phyloP scores from a whole-genome alignment of 768 basidiomycete genomes.

The Amanita muscaria region DNA sequence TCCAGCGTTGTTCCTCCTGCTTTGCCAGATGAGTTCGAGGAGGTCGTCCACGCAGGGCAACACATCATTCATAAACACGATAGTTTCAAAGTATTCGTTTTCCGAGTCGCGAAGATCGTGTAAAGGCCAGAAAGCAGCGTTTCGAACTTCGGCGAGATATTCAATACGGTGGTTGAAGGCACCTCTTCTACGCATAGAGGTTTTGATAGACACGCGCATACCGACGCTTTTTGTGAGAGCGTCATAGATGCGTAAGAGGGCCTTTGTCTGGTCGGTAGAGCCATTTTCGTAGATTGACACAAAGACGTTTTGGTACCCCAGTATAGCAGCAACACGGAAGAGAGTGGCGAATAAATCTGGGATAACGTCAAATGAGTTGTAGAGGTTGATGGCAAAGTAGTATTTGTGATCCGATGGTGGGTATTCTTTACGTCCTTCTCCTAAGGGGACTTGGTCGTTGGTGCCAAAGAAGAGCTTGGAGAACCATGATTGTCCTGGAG shows the following conservation, averaged over 20 bases:
- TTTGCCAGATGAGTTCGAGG: constrained; percentile 96
- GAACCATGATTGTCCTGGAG: constrained; percentile 52
- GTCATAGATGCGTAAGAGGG: constrained; percentile 90
- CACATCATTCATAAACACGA: constrained; percentile 99
- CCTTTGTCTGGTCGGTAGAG: constrained; percentile 98
- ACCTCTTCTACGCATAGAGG: constrained; percentile 86
- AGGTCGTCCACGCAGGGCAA: constrained; percentile 96
- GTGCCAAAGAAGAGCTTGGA: constrained; percentile 41
- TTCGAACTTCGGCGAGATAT: constrained; percentile 99
- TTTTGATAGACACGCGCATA: constrained; percentile 87
- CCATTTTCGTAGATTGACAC: constrained; percentile 99
- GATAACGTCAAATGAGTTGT: constrained; percentile 98
- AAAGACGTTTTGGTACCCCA: constrained; percentile 97
- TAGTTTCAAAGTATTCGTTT: constrained; percentile 91
- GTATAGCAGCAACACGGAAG: constrained; percentile 83
- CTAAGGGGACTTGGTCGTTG: constrained; percentile 32
- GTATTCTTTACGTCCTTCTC: constrained; percentile 27
- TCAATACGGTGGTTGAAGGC: constrained; percentile 99
- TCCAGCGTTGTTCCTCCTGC: constrained; percentile 86
- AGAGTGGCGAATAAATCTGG: constrained; percentile 96
- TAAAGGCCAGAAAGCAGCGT: constrained; percentile 91
- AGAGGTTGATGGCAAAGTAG: constrained; percentile 98
- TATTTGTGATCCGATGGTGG: constrained; percentile 81
- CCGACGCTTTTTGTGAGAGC: constrained; percentile 86
- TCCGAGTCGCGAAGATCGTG: constrained; percentile 89